These are phyloP conservation scores for Phytopythium kandeliae DNA, from an alignment of 352 stramenopile genomes.

Conservation along the genomic window DNA sequence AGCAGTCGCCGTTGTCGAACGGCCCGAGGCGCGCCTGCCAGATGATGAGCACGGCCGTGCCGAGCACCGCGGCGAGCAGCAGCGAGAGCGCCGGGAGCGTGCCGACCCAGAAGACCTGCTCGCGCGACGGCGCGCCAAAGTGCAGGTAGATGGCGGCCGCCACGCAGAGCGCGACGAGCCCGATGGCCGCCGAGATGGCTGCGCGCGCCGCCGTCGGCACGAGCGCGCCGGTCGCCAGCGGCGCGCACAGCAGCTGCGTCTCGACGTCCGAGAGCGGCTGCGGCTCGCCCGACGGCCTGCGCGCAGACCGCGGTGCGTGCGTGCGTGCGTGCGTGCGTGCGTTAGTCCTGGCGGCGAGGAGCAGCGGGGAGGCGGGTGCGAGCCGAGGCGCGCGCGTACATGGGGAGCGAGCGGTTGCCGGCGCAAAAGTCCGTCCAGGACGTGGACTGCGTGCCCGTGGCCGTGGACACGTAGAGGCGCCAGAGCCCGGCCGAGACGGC, in stretches of 20 bases:
- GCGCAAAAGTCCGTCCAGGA: constrained; percentile 57
- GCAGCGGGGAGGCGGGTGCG: too few relatives aligned
- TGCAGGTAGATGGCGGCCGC: constrained; percentile 57
- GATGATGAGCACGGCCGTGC: constrained; percentile 34
- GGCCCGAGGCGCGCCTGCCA: constrained; percentile 48
- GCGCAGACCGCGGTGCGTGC: too few relatives aligned
- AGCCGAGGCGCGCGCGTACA: neutral
- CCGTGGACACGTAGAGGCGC: constrained; percentile 29
- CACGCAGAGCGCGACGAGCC: constrained; percentile 35
- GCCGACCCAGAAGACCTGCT: constrained; percentile 55
- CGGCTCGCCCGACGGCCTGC: constrained; percentile 6
- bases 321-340: too few relatives aligned
- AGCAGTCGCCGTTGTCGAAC: constrained; percentile 74
- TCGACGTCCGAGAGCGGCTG: constrained; percentile 13
- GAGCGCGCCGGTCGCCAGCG: constrained; percentile 16
- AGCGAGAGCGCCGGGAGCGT: constrained; percentile 47
- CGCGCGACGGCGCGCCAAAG: constrained; percentile 48
- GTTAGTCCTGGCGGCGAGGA: too few relatives aligned
- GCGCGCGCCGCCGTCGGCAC: constrained; percentile 30
- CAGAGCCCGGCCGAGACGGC: constrained; percentile 50
- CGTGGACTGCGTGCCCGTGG: constrained; percentile 28
- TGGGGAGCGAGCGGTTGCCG: constrained; percentile 4
- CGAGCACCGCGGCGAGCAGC: constrained; percentile 37
- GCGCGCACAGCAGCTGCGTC: constrained; percentile 25
- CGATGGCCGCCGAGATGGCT: constrained; percentile 42